Evolutionary conservation across 805 yeast species (phyloP).

Genomic region (Lipomyces sp.): DNA sequence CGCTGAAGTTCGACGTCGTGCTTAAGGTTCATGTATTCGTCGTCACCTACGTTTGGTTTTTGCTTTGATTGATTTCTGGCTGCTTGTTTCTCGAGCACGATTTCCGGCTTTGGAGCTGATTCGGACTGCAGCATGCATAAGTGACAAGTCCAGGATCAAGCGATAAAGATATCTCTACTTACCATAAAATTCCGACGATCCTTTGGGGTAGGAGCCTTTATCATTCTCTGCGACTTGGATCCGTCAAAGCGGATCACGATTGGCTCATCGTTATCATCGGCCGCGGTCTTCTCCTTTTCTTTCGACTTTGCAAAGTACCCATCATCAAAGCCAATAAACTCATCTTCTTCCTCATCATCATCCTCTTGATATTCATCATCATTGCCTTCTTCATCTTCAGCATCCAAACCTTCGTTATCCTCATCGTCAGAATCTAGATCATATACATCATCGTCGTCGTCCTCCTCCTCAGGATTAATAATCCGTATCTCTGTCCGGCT

Average conservation of each 20-base stretch:
- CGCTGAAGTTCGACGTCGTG: slow-evolving; percentile 73
- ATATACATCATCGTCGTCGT: slow-evolving; percentile 23
- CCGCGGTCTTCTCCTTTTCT: slow-evolving; percentile 23
- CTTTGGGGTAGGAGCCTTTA: slow-evolving; percentile 30
- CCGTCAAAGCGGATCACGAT: slow-evolving; percentile 46
- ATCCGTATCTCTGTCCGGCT: slow-evolving; percentile 15
- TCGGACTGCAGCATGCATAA: slow-evolving; percentile 27
- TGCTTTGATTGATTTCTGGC: slow-evolving; percentile 7
- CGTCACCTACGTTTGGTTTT: slow-evolving; percentile 26
- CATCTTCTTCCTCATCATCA: slow-evolving; percentile 24
- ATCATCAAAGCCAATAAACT: slow-evolving; percentile 39
- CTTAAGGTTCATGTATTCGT: slow-evolving; percentile 55
- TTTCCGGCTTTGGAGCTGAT: slow-evolving; percentile 44
- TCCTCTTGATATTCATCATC: slow-evolving; percentile 11
- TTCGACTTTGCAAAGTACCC: slow-evolving; percentile 10
- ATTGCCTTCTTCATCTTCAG: slow-evolving; percentile 15
- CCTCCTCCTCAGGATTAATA: slow-evolving; percentile 19
- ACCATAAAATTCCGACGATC: slow-evolving; percentile 44
- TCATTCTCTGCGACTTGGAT: slow-evolving; percentile 35
- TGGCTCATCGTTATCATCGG: slow-evolving; percentile 41
- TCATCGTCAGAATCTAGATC: slow-evolving; percentile 7
- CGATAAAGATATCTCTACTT: neutral
- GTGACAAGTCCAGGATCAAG: neutral
- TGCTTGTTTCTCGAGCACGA: slow-evolving; percentile 20
- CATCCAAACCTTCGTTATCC: slow-evolving; percentile 4